Evolutionary conservation across 331 rosid species (phyloP).

Genomic region (Prunus yedoensis): DNA sequence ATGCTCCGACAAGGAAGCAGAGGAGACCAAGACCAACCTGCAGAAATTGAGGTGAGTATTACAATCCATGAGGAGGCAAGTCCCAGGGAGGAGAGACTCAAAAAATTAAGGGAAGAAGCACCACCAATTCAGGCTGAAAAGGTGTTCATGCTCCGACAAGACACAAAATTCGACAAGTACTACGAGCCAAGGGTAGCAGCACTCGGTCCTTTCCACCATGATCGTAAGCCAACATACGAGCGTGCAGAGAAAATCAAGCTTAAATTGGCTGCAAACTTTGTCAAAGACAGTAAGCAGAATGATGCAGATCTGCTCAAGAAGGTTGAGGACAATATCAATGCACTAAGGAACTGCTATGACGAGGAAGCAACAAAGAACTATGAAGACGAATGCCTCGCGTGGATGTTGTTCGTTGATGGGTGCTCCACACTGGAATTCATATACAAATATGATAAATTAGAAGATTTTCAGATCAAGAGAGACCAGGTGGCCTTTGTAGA

Average conservation of each 20-base stretch:
- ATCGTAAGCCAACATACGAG: not conserved
- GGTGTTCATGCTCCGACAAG: not conserved
- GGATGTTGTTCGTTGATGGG: conserved; percentile 1
- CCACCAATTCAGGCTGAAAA: too few relatives aligned
- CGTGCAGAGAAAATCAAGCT: not conserved
- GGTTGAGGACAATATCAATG: not conserved
- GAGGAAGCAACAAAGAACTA: not conserved
- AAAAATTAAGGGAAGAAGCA: too few relatives aligned
- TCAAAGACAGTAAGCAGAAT: not conserved
- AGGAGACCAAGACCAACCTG: too few relatives aligned
- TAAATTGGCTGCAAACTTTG: not conserved
- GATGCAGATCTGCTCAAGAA: not conserved
- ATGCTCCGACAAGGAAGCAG: not conserved
- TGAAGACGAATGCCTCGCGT: not conserved
- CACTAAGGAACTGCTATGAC: not conserved
- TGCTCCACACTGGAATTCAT: not conserved
- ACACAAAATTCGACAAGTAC: not conserved
- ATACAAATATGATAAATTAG: not conserved
- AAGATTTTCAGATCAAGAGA: not conserved
- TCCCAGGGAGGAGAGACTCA: too few relatives aligned
- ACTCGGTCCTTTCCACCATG: not conserved
- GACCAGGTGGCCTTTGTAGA: not conserved
- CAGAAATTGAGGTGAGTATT: too few relatives aligned
- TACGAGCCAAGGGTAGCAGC: not conserved
- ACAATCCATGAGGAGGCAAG: too few relatives aligned